Conservation (phyloP, 345 rosid genomes). For the Moringa oleifera region DNA sequence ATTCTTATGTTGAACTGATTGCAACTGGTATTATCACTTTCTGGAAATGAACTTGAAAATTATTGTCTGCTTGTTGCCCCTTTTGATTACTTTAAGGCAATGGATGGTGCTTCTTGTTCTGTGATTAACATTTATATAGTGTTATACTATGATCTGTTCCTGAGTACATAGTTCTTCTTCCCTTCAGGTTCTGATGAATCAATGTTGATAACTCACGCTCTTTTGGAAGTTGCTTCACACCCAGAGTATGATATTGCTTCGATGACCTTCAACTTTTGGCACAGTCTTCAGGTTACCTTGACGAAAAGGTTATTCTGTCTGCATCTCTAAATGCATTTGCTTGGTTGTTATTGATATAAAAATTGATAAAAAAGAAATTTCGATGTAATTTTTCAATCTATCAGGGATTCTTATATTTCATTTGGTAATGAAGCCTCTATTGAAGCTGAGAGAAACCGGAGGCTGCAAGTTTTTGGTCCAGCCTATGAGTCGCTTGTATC, state of each 20-base stretch:
- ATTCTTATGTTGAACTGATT: constrained; percentile 91
- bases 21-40: constrained; percentile 57
- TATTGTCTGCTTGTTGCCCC: constrained; percentile 10
- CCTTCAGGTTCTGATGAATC: constrained; percentile 82
- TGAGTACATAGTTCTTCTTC: neutral
- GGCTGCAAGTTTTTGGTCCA: constrained; percentile 68
- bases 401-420: constrained; percentile 72
- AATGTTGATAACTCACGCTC: constrained; percentile 77
- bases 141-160: constrained; percentile 9
- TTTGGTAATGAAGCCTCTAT: constrained; percentile 61
- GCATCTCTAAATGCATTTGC: constrained; percentile 13
- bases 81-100: constrained; percentile 12
- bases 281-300: constrained; percentile 85
- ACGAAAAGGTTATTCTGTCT: constrained; percentile 57
- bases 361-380: constrained; percentile 2
- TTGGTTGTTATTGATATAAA: constrained; percentile 14
- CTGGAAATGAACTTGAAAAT: neutral
- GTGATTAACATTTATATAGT: constrained; percentile 6
- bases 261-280: constrained; percentile 99
- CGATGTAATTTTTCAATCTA: constrained; percentile 19
- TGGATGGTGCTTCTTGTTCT: constrained; percentile 3
- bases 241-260: constrained; percentile 97
- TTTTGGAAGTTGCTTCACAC: constrained; percentile 87
- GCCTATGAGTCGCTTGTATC: constrained; percentile 84
- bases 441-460: constrained; percentile 80